phyloP scores from a whole-genome alignment of 352 stramenopile genomes.

The Globisporangium echinulatum region DNA sequence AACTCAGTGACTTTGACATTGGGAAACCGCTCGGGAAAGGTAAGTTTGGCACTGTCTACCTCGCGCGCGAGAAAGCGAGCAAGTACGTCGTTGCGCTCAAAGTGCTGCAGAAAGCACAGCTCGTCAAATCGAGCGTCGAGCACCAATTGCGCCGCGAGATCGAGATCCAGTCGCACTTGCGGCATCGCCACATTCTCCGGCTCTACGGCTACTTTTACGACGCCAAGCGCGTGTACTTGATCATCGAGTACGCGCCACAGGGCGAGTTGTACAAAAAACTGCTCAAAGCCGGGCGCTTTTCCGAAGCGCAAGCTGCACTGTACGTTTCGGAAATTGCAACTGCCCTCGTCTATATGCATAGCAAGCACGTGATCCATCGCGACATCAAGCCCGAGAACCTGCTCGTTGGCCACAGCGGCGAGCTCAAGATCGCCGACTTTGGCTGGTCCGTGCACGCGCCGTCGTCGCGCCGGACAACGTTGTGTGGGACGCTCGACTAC shows the following conservation, averaged over 20 bases:
- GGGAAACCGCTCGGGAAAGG: constrained; percentile 96
- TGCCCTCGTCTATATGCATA: constrained; percentile 97
- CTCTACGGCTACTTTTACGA: constrained; percentile 99
- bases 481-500: constrained; percentile 99
- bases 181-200: constrained; percentile 96
- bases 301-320: constrained; percentile 86
- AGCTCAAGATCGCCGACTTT: constrained; percentile 99
- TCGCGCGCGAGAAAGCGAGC: constrained; percentile 95
- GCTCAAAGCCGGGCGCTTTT: constrained; percentile 87
- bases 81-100: constrained; percentile 99
- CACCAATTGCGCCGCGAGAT: constrained; percentile 99
- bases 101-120: constrained; percentile 96
- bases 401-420: constrained; percentile 89
- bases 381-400: constrained; percentile 99
- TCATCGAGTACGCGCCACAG: constrained; percentile 97
- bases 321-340: constrained; percentile 95
- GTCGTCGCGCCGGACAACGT: constrained; percentile 93
- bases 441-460: constrained; percentile 99
- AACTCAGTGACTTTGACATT: constrained; percentile 99
- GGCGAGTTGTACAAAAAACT: constrained; percentile 99
- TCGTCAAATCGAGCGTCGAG: constrained; percentile 96
- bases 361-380: constrained; percentile 98
- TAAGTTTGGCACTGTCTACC: constrained; percentile 99
- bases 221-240: constrained; percentile 98
- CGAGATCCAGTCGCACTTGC: constrained; percentile 98